Conservation (phyloP, 1,284 basidiomycete genomes). For the Ustilago trichophora region DNA sequence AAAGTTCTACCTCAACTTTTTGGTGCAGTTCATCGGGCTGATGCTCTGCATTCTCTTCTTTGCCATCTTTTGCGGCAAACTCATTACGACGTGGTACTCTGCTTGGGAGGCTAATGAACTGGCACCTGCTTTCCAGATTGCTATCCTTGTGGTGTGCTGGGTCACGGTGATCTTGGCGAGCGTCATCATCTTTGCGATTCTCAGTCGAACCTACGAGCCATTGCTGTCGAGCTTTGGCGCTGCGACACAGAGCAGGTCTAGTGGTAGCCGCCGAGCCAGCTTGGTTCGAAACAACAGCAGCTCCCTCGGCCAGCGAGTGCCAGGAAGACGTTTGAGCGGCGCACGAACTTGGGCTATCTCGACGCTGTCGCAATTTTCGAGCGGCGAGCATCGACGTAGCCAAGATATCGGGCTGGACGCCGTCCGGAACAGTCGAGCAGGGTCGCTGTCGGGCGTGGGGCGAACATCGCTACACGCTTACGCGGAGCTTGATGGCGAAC, state of each 20-base stretch:
- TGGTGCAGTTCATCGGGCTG: conserved; percentile 20
- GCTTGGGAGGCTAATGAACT: conserved; percentile 26
- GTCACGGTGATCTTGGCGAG: conserved; percentile 19
- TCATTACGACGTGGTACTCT: conserved; percentile 29
- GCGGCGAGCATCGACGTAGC: neutral
- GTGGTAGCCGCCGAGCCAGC: conserved; percentile 6
- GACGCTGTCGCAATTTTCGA: conserved; percentile 19
- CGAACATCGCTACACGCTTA: conserved; percentile 18
- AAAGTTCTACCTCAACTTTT: conserved; percentile 33
- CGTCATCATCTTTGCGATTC: conserved; percentile 29
- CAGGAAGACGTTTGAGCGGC: conserved; percentile 6
- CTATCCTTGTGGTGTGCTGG: conserved; percentile 19
- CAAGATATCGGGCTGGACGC: conserved; percentile 18
- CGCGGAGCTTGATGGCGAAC: conserved; percentile 16
- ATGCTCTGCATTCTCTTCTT: conserved; percentile 28
- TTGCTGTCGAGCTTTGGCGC: conserved; percentile 17
- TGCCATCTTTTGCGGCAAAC: conserved; percentile 16
- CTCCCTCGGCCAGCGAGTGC: neutral
- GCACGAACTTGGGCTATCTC: conserved; percentile 16
- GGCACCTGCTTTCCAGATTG: conserved; percentile 5
- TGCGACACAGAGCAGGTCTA: conserved; percentile 1
- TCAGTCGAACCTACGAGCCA: conserved; percentile 38
- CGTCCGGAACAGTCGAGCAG: conserved; percentile 4
- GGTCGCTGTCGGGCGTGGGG: conserved; percentile 2
- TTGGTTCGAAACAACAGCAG: neutral